Evolutionary conservation across 495 filamentous ascomycete genomes (phyloP), one percentile per base, ranked within the genome.

Genomic region (Aspergillus hancockii): DNA sequence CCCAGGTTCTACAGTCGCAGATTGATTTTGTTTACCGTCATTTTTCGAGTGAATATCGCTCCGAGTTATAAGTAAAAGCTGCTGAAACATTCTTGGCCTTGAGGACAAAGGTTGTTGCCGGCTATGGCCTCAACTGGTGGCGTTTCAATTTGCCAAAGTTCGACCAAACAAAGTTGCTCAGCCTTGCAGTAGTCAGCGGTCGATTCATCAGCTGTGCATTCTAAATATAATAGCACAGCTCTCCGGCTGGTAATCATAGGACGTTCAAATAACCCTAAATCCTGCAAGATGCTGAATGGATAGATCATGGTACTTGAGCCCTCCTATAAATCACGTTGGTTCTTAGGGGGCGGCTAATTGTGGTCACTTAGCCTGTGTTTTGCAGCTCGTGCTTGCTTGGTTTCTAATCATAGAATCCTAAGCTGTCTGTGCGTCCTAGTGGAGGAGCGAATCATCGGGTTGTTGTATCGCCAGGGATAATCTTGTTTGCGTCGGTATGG

Each of bases 381-480:
- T 8, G 43, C 43, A 22, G 43, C 43, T 10, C 18, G 19, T 19
- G 19, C 43, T 47, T 47, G 21, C 16, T 47, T 23, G 3, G 50
- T 38, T 53, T 53, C 50, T 38, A 53, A 53, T 53, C 50, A 53
- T 53, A 53, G 50, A 53, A 53, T 19, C 16, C 22, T 21, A 14
- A 4, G 12, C 12, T 12, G 50, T 53, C 50, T 38, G 50, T 36
- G 28, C 31, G 50, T 32, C 31, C 22, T 32, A 10, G 0, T 38
- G 23, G 1, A 16, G 21, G 22, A 31, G 23, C 22, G 8, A 18
- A 31, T 41, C 38, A n/a, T n/a, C n/a, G 34, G 2, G 2, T 36
- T 14, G 34, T 36, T 36, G 25, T 36, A 14, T 14, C 12, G 13
- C 12, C 1, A 36, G 34, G 8, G 8, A 14, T 36, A 36, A 36